Conservation (phyloP, 2,329 filamentous ascomycete genomes). For the Xylaria sp. region DNA sequence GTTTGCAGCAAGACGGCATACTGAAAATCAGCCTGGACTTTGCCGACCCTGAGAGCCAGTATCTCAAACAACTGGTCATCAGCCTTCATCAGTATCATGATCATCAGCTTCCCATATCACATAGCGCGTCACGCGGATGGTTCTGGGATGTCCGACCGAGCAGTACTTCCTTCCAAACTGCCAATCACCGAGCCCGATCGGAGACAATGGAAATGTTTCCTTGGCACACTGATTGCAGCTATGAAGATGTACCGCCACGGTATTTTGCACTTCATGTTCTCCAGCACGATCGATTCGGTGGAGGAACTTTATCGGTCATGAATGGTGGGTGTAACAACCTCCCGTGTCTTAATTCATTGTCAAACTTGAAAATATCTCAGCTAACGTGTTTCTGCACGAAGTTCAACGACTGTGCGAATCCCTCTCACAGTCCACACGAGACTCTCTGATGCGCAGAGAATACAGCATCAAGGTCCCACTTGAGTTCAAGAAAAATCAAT, state of each 20-base stretch:
- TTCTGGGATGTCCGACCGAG: conserved; percentile 57
- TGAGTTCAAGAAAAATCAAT: not conserved
- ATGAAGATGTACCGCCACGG: conserved; percentile 51
- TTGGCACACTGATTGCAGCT: conserved; percentile 59
- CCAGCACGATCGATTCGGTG: conserved; percentile 53
- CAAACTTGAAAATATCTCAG: not conserved
- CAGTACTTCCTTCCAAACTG: conserved; percentile 45
- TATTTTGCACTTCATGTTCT: conserved; percentile 57
- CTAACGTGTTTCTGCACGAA: not conserved
- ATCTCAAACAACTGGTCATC: conserved; percentile 50
- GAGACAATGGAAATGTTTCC: conserved; percentile 57
- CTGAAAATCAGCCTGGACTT: conserved; percentile 51
- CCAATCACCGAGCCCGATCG: conserved; percentile 51
- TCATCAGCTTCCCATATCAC: conserved; percentile 53
- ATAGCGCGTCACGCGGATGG: conserved; percentile 56
- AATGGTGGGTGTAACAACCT: conserved; percentile 35
- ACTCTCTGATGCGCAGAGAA: conserved; percentile 3
- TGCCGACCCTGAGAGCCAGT: conserved; percentile 48
- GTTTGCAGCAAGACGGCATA: conserved; percentile 43
- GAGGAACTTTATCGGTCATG: conserved; percentile 54
- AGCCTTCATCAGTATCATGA: conserved; percentile 50
- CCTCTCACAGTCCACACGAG: not conserved
- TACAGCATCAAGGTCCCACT: not conserved
- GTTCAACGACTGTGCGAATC: not conserved
- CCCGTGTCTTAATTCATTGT: not conserved